These are phyloP conservation scores for Aspergillus ostianus DNA, from an alignment of 495 filamentous ascomycete genomes.

Conservation along the genomic window DNA sequence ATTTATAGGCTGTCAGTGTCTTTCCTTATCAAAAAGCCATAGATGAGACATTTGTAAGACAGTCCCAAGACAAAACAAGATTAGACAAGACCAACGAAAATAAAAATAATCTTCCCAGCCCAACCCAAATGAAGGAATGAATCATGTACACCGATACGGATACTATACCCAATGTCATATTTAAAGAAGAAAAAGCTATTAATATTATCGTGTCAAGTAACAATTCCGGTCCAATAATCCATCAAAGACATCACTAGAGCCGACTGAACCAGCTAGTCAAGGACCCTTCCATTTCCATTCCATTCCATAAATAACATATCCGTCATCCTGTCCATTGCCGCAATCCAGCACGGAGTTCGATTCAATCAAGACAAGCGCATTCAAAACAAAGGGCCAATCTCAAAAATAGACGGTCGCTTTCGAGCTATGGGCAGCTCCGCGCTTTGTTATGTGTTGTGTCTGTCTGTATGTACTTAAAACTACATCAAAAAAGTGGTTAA, in stretches of 20 bases:
- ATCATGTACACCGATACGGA: no score
- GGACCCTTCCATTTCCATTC: background rate
- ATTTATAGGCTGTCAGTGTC: no score
- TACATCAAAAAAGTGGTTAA: background rate
- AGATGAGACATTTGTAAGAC: no score
- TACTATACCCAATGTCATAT: no score
- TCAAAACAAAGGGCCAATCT: background rate
- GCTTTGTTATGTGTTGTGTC: background rate
- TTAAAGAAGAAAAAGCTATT: background rate
- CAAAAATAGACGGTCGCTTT: background rate
- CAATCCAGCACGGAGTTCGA: background rate
- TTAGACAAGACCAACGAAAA: no score
- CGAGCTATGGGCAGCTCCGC: background rate
- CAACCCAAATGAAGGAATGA: no score
- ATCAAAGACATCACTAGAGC: background rate
- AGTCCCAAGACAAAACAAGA: no score
- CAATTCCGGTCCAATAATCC: background rate
- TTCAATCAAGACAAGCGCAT: background rate
- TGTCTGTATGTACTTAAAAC: conserved; percentile 8
- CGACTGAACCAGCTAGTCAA: no score
- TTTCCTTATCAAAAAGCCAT: no score
- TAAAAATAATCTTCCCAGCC: no score
- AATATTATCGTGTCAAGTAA: background rate
- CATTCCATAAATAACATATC: background rate
- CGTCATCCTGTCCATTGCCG: background rate